These are phyloP conservation scores for Lunularia cruciata DNA, from an alignment of 225 moss, liverwort and hornwort species.

Conservation along the genomic window DNA sequence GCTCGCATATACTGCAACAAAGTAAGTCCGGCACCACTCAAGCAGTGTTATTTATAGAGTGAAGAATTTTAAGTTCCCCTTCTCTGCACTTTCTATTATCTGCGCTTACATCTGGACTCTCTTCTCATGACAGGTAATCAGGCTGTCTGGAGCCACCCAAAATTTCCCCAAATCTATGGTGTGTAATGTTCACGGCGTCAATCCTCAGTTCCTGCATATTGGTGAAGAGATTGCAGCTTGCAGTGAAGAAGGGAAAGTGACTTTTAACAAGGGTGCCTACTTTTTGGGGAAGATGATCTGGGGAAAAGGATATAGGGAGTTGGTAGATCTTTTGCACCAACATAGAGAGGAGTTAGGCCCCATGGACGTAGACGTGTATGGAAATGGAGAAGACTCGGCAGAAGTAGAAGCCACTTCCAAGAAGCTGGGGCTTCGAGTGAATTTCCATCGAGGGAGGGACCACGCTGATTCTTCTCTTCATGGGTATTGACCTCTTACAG, in stretches of 20 bases:
- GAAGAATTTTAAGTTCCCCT: neutral
- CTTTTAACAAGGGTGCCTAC: slow-evolving; percentile 90
- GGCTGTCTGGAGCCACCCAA: slow-evolving; percentile 93
- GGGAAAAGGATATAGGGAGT: slow-evolving; percentile 97
- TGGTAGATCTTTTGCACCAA: slow-evolving; percentile 79
- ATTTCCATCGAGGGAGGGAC: slow-evolving; percentile 82
- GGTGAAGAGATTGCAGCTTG: slow-evolving; percentile 67
- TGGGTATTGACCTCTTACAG: slow-evolving; percentile 52
- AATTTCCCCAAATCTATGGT: slow-evolving; percentile 77
- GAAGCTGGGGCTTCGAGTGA: slow-evolving; percentile 70
- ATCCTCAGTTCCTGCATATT: slow-evolving; percentile 80
- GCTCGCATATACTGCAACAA: slow-evolving; percentile 84
- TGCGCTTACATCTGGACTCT: neutral
- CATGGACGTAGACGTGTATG: slow-evolving; percentile 81
- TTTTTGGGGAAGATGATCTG: slow-evolving; percentile 97
- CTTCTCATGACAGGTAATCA: slow-evolving; percentile 59
- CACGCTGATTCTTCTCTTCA: slow-evolving; percentile 85
- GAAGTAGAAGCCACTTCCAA: slow-evolving; percentile 81
- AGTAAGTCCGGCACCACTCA: slow-evolving; percentile 33
- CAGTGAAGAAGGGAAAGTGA: slow-evolving; percentile 53
- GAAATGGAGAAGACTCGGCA: slow-evolving; percentile 88
- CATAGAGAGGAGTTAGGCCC: slow-evolving; percentile 65
- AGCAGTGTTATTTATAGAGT: neutral
- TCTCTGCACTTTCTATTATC: neutral
- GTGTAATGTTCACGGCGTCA: slow-evolving; percentile 96